Conservation (phyloP, 2,329 filamentous ascomycete species). For the Diplocarpon mali region DNA sequence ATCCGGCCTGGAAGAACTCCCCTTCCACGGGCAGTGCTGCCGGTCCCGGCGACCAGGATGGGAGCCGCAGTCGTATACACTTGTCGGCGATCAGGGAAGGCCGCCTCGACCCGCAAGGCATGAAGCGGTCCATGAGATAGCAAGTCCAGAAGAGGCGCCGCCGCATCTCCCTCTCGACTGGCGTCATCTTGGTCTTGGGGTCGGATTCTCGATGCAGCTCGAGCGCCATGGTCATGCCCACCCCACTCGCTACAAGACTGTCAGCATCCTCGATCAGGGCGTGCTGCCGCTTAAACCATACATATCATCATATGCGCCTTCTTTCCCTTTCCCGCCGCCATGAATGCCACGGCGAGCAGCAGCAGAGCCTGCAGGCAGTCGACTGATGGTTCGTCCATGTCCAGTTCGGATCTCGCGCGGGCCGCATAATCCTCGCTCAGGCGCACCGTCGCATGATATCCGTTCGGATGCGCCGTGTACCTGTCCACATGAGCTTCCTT, state of each 20-base stretch:
- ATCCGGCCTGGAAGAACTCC: slow-evolving; percentile 68
- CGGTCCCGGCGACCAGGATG: slow-evolving; percentile 58
- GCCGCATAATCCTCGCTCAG: slow-evolving; percentile 62
- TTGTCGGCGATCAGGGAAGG: slow-evolving; percentile 73
- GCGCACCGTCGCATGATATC: slow-evolving; percentile 55
- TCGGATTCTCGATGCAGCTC: slow-evolving; percentile 72
- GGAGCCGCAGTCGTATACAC: slow-evolving; percentile 62
- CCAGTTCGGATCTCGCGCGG: slow-evolving; percentile 58
- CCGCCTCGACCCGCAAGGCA: slow-evolving; percentile 68
- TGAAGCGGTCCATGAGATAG: slow-evolving; percentile 77
- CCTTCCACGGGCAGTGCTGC: slow-evolving; percentile 57
- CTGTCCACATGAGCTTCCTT: slow-evolving; percentile 32
- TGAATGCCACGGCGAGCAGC: slow-evolving; percentile 64
- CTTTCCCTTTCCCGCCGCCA: slow-evolving; percentile 67
- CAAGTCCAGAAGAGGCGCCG: slow-evolving; percentile 82
- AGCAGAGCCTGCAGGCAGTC: slow-evolving; percentile 68
- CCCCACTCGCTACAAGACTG: slow-evolving; percentile 48
- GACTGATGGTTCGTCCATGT: slow-evolving; percentile 71
- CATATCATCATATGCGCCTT: slow-evolving; percentile 80
- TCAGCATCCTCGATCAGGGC: slow-evolving; percentile 27
- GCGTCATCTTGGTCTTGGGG: slow-evolving; percentile 46
- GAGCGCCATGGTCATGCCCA: slow-evolving; percentile 74
- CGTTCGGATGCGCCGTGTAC: slow-evolving; percentile 57
- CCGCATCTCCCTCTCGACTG: slow-evolving; percentile 63
- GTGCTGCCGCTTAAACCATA: slow-evolving; percentile 31